These are phyloP conservation scores for Penicillium sp. DNA, from an alignment of 2,329 filamentous ascomycete species.

Conservation along the genomic window DNA sequence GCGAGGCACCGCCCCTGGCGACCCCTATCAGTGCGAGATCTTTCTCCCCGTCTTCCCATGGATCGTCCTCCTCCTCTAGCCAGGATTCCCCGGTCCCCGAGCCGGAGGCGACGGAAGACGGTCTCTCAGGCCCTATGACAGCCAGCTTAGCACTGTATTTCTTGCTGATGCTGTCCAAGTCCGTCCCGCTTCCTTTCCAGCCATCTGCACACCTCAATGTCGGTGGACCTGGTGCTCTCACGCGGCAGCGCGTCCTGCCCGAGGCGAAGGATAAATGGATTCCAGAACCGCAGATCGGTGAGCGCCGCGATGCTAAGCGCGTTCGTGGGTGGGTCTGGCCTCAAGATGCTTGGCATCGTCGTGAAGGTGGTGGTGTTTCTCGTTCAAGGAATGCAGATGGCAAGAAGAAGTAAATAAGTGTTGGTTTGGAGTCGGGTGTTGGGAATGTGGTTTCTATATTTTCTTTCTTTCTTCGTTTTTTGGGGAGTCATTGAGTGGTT, in stretches of 20 bases:
- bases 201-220: conserved; percentile 57
- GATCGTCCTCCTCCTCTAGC: conserved; percentile 18
- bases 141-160: conserved; percentile 60
- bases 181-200: conserved; percentile 55
- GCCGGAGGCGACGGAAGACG: conserved; percentile 7
- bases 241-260: conserved; percentile 50
- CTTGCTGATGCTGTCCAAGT: conserved; percentile 61
- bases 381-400: conserved; percentile 23
- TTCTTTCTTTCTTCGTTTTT: background rate
- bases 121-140: conserved; percentile 45
- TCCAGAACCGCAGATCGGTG: conserved; percentile 55
- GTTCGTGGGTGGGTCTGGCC: conserved; percentile 60
- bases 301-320: conserved; percentile 58
- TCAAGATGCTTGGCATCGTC: conserved; percentile 56
- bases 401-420: conserved; percentile 32
- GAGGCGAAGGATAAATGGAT: conserved; percentile 59
- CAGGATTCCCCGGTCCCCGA: conserved; percentile 15
- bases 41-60: conserved; percentile 24
- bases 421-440: background rate
- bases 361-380: conserved; percentile 45
- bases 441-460: background rate
- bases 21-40: conserved; percentile 30
- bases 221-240: conserved; percentile 55
- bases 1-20: conserved; percentile 25
- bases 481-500: background rate